Evolutionary conservation across 106 monocot genomes (phyloP), one percentile per base, ranked within the genome.

Genomic region (Iris macrosiphon): DNA sequence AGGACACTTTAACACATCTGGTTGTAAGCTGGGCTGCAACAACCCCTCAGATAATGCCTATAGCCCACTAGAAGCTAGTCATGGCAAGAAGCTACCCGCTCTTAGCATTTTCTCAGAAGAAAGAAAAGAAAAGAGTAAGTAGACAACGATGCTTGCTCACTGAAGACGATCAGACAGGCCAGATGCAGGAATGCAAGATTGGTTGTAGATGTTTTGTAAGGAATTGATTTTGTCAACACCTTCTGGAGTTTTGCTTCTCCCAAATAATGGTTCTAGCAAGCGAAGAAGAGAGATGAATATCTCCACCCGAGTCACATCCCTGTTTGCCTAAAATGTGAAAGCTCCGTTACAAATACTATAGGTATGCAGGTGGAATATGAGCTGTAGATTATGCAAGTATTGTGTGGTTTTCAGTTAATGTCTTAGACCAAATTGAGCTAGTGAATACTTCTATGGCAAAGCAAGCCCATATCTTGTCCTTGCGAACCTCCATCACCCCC

Each of bases 391-490:
- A 27, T 15, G 26, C 13, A 35, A 33, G 1, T 31, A 14, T 12
- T n/a, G 17, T 15, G 11, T 44, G n/a, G 15, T n/a, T n/a, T n/a
- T n/a, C n/a, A n/a, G n/a, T n/a, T n/a, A n/a, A n/a, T n/a, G n/a
- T n/a, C 11, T 6, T 10, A 23, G 6, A 3, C n/a, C n/a, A n/a
- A 33, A 6, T 26, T 15, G 32, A 11, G 14, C 7, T 15, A 10
- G 18, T n/a, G n/a, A n/a, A n/a, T 83, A 90, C 96, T 89, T 96
- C 96, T 7, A 90, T 83, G 8, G 83, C 75, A 71, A 89, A 96
- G 12, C 86, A 74, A n/a, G 96, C 89, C 89, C 96, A 96, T 32
- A 96, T 59, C 52, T 96, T 89, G 49, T 70, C 61, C 35, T 80
- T 79, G 3, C 75, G 81, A 41, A 66, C 72, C 75, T 96, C 89